Percentiles rank a stretch among this genome's conserved stretches.
Conservation (phyloP, 371 early-diverging fungal genomes). For the Umbelopsis sp. region DNA sequence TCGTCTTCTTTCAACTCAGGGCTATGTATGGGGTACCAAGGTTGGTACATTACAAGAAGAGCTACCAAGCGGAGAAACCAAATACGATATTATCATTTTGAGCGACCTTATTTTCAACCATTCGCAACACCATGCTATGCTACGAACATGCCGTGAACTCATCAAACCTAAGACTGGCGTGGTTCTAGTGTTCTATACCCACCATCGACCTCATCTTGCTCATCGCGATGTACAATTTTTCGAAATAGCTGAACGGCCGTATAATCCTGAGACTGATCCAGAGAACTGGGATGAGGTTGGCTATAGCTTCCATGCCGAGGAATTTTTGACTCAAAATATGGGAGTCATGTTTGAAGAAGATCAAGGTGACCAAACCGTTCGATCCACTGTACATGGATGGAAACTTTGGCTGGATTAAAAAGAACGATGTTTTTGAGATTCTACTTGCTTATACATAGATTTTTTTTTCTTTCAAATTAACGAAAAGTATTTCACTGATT, state of each 20-base stretch:
- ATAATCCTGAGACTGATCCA: slow-evolving; percentile 33
- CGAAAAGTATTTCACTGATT: too few relatives aligned
- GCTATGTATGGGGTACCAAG: slow-evolving; percentile 88
- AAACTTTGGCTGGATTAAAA: slow-evolving; percentile 49
- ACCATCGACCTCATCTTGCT: slow-evolving; percentile 72
- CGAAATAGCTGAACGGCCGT: slow-evolving; percentile 66
- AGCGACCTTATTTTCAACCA: slow-evolving; percentile 94
- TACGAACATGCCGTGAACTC: slow-evolving; percentile 67
- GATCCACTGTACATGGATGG: slow-evolving; percentile 87
- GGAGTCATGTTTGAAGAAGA: slow-evolving; percentile 91
- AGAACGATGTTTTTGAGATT: neutral
- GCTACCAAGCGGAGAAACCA: slow-evolving; percentile 32
- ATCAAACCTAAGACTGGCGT: slow-evolving; percentile 62
- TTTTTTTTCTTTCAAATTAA: neutral
- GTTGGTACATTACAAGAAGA: slow-evolving; percentile 49
- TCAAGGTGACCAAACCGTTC: slow-evolving; percentile 77
- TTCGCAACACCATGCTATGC: slow-evolving; percentile 74
- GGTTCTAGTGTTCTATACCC: slow-evolving; percentile 70
- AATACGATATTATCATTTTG: slow-evolving; percentile 83
- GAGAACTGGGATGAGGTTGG: slow-evolving; percentile 61
- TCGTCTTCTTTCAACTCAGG: slow-evolving; percentile 31
- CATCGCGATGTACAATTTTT: slow-evolving; percentile 85
- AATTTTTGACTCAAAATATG: slow-evolving; percentile 70
- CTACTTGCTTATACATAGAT: neutral
- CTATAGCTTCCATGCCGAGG: slow-evolving; percentile 73